Evolutionary conservation across 1,284 basidiomycete species (phyloP).

Genomic region (Agaricales sp.): DNA sequence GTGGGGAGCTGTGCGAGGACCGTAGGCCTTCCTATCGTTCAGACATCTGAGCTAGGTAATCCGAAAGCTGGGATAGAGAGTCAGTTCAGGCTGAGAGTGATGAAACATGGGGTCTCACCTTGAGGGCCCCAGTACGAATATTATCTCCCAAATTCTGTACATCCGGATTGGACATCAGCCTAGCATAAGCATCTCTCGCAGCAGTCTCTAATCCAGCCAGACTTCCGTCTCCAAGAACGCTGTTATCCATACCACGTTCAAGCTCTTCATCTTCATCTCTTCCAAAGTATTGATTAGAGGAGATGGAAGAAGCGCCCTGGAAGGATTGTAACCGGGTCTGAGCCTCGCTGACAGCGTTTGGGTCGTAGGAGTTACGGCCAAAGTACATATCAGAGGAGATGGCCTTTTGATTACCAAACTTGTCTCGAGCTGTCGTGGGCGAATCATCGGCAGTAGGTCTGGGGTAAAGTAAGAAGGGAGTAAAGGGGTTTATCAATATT

Average conservation of each 20-base stretch:
- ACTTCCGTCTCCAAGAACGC: slow-evolving; percentile 56
- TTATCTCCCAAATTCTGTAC: slow-evolving; percentile 84
- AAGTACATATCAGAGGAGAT: slow-evolving; percentile 99
- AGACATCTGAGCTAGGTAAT: slow-evolving; percentile 71
- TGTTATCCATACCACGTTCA: slow-evolving; percentile 33
- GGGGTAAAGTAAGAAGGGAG: slow-evolving; percentile 2
- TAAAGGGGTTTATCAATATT: not conserved
- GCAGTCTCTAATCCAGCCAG: slow-evolving; percentile 68
- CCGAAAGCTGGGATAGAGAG: too few species aligned
- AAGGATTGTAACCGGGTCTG: slow-evolving; percentile 78
- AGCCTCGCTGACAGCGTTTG: slow-evolving; percentile 63
- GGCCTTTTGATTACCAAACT: slow-evolving; percentile 87
- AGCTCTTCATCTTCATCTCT: slow-evolving; percentile 75
- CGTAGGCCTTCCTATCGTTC: too few species aligned
- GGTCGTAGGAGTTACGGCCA: slow-evolving; percentile 83
- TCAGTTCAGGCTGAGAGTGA: slow-evolving; percentile 1
- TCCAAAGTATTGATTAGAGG: slow-evolving; percentile 93
- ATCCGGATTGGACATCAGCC: slow-evolving; percentile 82
- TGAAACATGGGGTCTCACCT: slow-evolving; percentile 39
- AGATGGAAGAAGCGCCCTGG: slow-evolving; percentile 90
- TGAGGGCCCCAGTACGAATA: slow-evolving; percentile 76
- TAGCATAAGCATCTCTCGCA: slow-evolving; percentile 71
- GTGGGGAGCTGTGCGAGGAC: too few species aligned
- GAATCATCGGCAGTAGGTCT: slow-evolving; percentile 43
- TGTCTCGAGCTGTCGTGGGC: slow-evolving; percentile 77